Evolutionary conservation across 768 basidiomycete genomes (phyloP).

Genomic region (Tylopilus sp.): DNA sequence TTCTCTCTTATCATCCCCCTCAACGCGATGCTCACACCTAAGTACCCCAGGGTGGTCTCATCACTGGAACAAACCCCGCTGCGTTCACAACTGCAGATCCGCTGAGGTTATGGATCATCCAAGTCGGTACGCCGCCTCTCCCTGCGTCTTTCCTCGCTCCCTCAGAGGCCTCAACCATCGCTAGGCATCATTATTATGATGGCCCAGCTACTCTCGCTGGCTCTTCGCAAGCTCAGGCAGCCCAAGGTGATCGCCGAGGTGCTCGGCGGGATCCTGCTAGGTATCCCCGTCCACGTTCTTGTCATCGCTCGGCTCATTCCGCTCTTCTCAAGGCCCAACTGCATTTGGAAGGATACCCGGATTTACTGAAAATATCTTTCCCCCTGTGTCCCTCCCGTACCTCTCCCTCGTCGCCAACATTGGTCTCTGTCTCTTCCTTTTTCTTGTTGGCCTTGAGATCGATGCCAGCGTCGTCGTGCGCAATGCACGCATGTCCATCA

Average conservation of each 20-base stretch:
- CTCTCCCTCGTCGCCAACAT: constrained; percentile 87
- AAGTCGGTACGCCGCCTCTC: constrained; percentile 54
- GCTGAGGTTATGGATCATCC: constrained; percentile 71
- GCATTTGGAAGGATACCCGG: constrained; percentile 80
- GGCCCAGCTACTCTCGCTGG: constrained; percentile 71
- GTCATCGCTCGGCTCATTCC: background rate
- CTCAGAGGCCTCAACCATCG: background rate
- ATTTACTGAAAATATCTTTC: constrained; percentile 86
- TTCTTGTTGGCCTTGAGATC: constrained; percentile 91
- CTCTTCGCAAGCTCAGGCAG: constrained; percentile 71
- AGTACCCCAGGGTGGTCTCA: constrained; percentile 59
- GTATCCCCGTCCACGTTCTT: constrained; percentile 43
- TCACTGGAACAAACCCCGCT: constrained; percentile 73
- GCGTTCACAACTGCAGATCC: constrained; percentile 65
- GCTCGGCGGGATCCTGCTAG: constrained; percentile 86
- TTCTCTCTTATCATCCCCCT: background rate
- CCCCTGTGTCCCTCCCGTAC: constrained; percentile 63
- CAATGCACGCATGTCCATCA: constrained; percentile 62
- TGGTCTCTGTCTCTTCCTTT: constrained; percentile 84
- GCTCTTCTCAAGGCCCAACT: constrained; percentile 37
- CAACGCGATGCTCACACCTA: constrained; percentile 2
- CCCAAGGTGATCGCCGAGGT: constrained; percentile 86
- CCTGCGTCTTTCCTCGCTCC: background rate
- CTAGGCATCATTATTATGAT: constrained; percentile 80
- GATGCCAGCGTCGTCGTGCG: constrained; percentile 76